A percentile compares a stretch with the other conserved stretches of the same genome.
Conservation (phyloP, 148 eudicot species). For the Persicaria maculosa region DNA sequence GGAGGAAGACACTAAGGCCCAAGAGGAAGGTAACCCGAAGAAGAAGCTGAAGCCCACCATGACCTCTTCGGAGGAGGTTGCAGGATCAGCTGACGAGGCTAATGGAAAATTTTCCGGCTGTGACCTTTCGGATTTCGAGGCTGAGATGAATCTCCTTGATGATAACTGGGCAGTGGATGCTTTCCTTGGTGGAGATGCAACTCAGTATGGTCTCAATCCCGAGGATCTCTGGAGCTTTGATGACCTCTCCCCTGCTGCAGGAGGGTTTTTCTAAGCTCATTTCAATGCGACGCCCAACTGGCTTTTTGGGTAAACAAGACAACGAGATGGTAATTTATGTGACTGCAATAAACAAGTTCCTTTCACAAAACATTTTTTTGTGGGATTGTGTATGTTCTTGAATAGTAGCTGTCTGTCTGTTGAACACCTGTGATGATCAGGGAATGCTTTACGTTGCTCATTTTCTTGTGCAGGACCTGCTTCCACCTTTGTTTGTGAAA, state of each 20-base stretch:
- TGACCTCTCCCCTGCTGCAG: neutral
- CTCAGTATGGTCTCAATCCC: neutral
- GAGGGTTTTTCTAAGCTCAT: conserved; percentile 3
- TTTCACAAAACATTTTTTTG: neutral
- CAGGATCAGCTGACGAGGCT: neutral
- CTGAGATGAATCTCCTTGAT: conserved; percentile 10
- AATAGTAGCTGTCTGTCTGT: neutral
- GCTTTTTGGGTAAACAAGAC: conserved; percentile 5
- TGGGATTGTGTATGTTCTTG: neutral
- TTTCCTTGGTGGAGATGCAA: conserved; percentile 2
- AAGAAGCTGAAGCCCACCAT: neutral
- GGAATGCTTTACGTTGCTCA: too few species aligned
- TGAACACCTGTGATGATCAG: too few species aligned
- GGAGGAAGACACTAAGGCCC: neutral
- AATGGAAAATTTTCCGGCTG: neutral
- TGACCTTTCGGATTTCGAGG: neutral
- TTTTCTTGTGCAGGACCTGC: too few species aligned
- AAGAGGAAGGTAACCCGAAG: neutral
- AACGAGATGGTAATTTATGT: neutral
- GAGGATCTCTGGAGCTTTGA: conserved; percentile 9
- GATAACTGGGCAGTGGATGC: conserved; percentile 11
- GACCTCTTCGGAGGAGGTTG: neutral
- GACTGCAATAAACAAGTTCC: neutral
- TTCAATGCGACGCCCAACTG: neutral
- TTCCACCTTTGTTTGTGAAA: too few species aligned